A percentile compares a stretch with the other conserved stretches of the same genome.
phyloP scores from a whole-genome alignment of 768 basidiomycete genomes.

The Lactifluus echinatus region DNA sequence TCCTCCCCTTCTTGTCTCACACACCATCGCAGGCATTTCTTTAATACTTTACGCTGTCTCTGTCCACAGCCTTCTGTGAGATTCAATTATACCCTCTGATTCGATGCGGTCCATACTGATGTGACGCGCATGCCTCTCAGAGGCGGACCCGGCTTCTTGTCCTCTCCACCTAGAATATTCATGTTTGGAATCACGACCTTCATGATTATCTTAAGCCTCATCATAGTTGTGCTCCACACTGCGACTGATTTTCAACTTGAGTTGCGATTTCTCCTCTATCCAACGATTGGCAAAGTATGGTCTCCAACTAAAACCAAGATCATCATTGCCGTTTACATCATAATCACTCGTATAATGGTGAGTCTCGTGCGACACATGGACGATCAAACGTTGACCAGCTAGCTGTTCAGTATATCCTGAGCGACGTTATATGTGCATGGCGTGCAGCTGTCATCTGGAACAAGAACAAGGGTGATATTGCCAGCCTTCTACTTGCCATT shows the following conservation, averaged over 20 bases:
- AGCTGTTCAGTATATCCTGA: no score
- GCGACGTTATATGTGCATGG: not conserved
- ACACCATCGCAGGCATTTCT: not conserved
- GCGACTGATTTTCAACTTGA: not conserved
- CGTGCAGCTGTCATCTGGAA: not conserved
- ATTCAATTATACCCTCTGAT: not conserved
- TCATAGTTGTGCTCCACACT: not conserved
- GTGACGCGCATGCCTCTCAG: not conserved
- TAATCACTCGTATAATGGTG: not conserved
- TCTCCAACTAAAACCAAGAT: not conserved
- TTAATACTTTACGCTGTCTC: constrained; percentile 2
- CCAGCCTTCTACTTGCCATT: no score
- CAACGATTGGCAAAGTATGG: no score
- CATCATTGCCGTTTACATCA: not conserved
- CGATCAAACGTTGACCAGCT: not conserved
- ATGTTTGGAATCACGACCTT: constrained; percentile 14
- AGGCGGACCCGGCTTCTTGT: constrained; percentile 2
- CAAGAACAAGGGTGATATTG: no score
- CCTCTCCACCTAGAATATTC: constrained; percentile 7
- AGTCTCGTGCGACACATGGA: not conserved
- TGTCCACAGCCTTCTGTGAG: constrained; percentile 13
- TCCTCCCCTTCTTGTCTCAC: not conserved
- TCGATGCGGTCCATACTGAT: not conserved
- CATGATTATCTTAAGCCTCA: not conserved
- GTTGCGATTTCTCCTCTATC: not conserved